Base-by-base conservation (phyloP, 345 rosid genomes). In the Cardamine chenopodiifolia region DNA sequence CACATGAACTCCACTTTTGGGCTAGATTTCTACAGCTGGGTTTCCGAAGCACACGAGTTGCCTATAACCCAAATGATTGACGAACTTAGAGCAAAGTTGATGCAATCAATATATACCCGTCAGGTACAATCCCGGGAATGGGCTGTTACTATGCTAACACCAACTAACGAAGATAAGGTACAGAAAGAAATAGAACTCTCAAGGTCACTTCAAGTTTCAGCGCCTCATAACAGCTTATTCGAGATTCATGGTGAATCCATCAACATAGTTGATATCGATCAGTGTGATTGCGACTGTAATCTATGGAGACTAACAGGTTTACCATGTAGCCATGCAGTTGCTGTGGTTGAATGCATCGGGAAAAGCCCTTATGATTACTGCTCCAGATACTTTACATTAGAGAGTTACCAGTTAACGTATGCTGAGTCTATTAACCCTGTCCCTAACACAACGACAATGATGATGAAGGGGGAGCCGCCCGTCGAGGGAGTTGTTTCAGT, bases 21-120 rank as follows among this genome's bases (percentile, higher is more conserved):
- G 37, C 85, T 87, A 47, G 81, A 83, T 45, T 91, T 91, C 79
- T 93, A 91, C 75, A 82, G 91, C 71, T 93, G 98, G 97, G 94
- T 91, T 4, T 84, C 97, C 3, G 92, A 89, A 73, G 89, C 89
- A 8, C 90, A 86, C 7, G 98, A 93, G 80, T 66, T 89, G 71
- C 98, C 98, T 25, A 88, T 93, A 76, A 91, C 96, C 3, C 98
- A 89, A 55, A 85, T 93, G 84, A 82, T 89, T 49, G 96, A 91
- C 62, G 70, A 81, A 35, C 73, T 93, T 40, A 78, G 96, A 68
- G 92, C 90, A 31, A 91, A 90, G 85, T 80, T 91, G 84, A 89
- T 91, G 97, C 96, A 93, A 52, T 61, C 87, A 0, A 79, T 93
- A 37, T 93, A 93, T 55, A 78, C 80, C 1, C 84, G 80, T 11